Evolutionary conservation across 371 early-diverging fungal genomes (phyloP), one percentile per base, ranked within the genome.

Genomic region (Mucor indicus): DNA sequence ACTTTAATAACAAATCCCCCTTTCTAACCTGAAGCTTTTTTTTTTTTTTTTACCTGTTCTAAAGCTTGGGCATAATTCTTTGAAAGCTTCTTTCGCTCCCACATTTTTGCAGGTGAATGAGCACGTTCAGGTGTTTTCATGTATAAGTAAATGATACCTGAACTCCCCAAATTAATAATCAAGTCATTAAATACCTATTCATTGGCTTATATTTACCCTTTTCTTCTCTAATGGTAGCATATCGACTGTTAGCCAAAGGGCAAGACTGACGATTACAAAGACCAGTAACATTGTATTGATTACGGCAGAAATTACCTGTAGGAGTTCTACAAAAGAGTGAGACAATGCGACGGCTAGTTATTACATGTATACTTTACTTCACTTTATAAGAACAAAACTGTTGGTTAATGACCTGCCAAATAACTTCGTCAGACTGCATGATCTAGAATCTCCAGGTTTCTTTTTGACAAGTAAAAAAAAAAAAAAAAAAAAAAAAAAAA

Each of bases 201-300:
- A 16, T 17, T 1, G 6, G 3, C 12, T 20, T n/a, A 1, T 24
- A 13, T 24, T 56, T 72, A 68, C 94, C 96, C 24, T 92, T 76
- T 32, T 80, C 72, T 62, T 97, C 98, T 60, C 97, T 88, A 30
- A 99, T 86, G 3, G 99, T 99, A 16, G 99, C 99, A 72, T 99
- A 99, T 59, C 91, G 85, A 44, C 88, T 86, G 79, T 99, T 99
- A 44, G 99, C 97, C 54, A 99, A 78, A 12, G 99, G 99, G 70
- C 99, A 99, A 9, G 95, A 91, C 60, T 89, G 90, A 31, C 94
- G 84, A 73, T 90, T 92, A 82, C 99, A 99, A 19, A 98, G 82
- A 36, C 99, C 99, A 7, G 99, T 96, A 7, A 98, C 91, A 73
- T 99, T 99, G 79, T 98, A 93, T 65, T 90, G 90, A 66, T 99